Evolutionary conservation across 768 basidiomycete species (phyloP), one percentile per base, ranked within the genome.

Genomic region (Leccinellum albellum): DNA sequence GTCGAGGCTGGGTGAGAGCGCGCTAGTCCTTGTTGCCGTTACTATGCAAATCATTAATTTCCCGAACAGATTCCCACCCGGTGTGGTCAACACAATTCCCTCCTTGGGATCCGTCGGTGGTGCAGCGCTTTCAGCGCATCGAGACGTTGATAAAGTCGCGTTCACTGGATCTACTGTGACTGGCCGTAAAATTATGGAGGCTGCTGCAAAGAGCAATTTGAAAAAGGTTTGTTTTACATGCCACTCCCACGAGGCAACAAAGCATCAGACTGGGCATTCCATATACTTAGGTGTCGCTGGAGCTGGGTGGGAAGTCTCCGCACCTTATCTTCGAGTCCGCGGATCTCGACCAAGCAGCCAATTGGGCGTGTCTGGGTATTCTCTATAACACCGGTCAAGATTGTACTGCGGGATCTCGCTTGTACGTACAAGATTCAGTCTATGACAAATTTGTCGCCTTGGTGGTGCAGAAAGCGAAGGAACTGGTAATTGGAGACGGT

Each of bases 91-190:
- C 73, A 90, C 89, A 24, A 79, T 97, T 4, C 88, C 91, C 4
- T 94, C 94, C 23, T 75, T 88, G 40, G 95, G 95, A 28, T 61
- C 79, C 49, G 80, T 91, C 37, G 93, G 92, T 53, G 95, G 95
- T 28, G 89, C 89, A 8, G 91, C 93, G 3, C 79, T 98, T 57
- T 76, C 94, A 6, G 72, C 82, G 12, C 96, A 98, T 73, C 80
- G 71, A 54, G 90, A 88, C 62, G 88, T 98, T 48, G 92, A 97
- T 76, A 96, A 97, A 74, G 82, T 98, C 59, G 94, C 95, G 2
- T 97, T 98, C 73, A 98, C 96, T 9, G 96, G 96, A 47, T 93
- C 90, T 33, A 95, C 94, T 14, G 67, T 83, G 54, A 95, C 93
- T 5, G 96, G 96, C 23, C 82, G 94, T 23, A 90, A 88, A 67